Percentiles rank a stretch among this genome's conserved stretches.
These are phyloP conservation scores for Malassezia nana DNA, from an alignment of 1,284 basidiomycete genomes.

Conservation along the genomic window DNA sequence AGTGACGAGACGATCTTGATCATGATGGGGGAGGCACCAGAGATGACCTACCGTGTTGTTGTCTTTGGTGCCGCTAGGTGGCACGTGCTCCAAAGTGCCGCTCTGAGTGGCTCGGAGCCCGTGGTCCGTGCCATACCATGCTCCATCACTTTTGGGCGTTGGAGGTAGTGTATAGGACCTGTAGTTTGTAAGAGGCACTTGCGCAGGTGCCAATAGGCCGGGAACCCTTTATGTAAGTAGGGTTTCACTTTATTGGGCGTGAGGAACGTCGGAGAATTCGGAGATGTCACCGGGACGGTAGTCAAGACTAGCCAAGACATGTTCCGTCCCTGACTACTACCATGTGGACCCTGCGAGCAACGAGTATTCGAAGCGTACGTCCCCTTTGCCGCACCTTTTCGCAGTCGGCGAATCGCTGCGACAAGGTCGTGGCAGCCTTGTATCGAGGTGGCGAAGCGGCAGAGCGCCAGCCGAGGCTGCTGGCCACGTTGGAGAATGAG, in stretches of 20 bases:
- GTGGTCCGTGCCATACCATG: too few relatives aligned
- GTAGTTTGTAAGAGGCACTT: too few relatives aligned
- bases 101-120: neutral
- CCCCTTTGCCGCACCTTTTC: neutral
- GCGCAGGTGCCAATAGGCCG: too few relatives aligned
- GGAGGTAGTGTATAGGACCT: too few relatives aligned
- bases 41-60: neutral
- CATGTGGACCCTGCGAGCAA: neutral
- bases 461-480: conserved; percentile 66
- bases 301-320: too few relatives aligned
- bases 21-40: neutral
- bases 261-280: too few relatives aligned
- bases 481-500: conserved; percentile 79
- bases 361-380: neutral
- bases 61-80: neutral
- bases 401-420: neutral
- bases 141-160: too few relatives aligned
- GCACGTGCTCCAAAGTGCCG: neutral
- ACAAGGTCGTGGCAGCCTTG: conserved; percentile 68
- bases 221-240: too few relatives aligned
- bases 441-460: conserved; percentile 63
- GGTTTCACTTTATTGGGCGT: too few relatives aligned
- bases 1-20: neutral
- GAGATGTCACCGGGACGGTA: too few relatives aligned
- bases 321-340: too few relatives aligned